A percentile compares a stretch with the other conserved stretches of the same genome.
Conservation (phyloP, 176 grass and related monocot genomes). For the Oryza brachyantha region DNA sequence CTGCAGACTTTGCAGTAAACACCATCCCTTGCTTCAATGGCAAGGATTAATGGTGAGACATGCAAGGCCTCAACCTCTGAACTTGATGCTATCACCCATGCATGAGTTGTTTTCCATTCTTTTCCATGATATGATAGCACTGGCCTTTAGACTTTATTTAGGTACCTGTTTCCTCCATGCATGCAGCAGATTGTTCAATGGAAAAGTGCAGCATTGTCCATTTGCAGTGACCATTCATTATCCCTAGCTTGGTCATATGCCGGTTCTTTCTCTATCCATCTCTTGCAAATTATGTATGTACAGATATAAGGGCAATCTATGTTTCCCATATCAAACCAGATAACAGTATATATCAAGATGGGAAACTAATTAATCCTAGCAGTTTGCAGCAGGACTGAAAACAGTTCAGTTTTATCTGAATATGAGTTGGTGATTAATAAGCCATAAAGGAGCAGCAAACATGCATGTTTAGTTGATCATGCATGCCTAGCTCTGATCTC, state of each 20-base stretch:
- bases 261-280: no score
- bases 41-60: slow-evolving; percentile 17
- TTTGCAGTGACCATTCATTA: not conserved
- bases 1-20: not conserved
- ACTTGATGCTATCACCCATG: not conserved
- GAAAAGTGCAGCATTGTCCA: slow-evolving; percentile 20
- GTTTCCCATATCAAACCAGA: no score
- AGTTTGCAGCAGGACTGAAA: not conserved
- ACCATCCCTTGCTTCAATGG: slow-evolving; percentile 25
- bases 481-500: no score
- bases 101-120: slow-evolving; percentile 13
- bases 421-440: not conserved
- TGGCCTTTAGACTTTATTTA: slow-evolving; percentile 28
- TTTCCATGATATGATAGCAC: not conserved
- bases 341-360: no score
- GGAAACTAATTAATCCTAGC: no score
- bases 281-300: no score
- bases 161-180: not conserved
- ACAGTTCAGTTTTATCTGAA: not conserved
- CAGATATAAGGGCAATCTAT: no score
- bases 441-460: slow-evolving; percentile 6
- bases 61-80: not conserved
- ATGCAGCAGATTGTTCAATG: not conserved
- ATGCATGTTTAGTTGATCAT: not conserved
- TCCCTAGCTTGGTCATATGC: not conserved